Percentiles rank a stretch among this genome's conserved stretches.
phyloP scores from a whole-genome alignment of 768 basidiomycete species.

The Paxillus involutus region DNA sequence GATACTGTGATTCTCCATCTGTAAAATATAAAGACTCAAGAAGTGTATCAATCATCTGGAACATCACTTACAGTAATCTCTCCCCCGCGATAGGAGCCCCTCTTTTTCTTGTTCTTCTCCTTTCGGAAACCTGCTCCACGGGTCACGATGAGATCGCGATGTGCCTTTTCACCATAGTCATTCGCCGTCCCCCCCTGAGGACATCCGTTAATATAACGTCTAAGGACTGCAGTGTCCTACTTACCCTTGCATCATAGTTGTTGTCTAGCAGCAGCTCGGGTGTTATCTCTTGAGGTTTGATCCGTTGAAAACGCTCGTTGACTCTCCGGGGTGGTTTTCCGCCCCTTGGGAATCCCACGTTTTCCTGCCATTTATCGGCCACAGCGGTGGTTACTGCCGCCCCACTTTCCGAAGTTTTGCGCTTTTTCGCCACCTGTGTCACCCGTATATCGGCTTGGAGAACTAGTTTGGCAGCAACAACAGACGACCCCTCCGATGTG shows the following conservation, averaged over 20 bases:
- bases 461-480: neutral
- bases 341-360: slow-evolving; percentile 1
- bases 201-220: neutral
- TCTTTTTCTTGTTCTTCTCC: slow-evolving; percentile 99
- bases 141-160: slow-evolving; percentile 87
- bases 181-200: slow-evolving; percentile 57
- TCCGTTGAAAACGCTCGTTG: slow-evolving; percentile 77
- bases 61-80: slow-evolving; percentile 78
- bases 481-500: neutral
- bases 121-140: slow-evolving; percentile 95
- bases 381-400: slow-evolving; percentile 48
- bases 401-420: slow-evolving; percentile 52
- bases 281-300: slow-evolving; percentile 62
- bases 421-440: slow-evolving; percentile 55
- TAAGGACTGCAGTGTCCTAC: slow-evolving; percentile 11
- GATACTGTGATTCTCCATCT: slow-evolving; percentile 87
- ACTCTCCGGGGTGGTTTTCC: slow-evolving; percentile 32
- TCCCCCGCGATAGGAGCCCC: slow-evolving; percentile 90
- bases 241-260: slow-evolving; percentile 77
- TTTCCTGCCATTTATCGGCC: slow-evolving; percentile 14
- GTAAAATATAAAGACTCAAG: slow-evolving; percentile 1
- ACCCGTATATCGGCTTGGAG: slow-evolving; percentile 1
- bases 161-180: slow-evolving; percentile 89
- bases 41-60: neutral
- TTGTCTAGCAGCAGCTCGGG: slow-evolving; percentile 55